Percentiles rank a stretch among this genome's conserved stretches.
Conservation (phyloP, 768 basidiomycete species). For the Rubroboletus pulcherrimus region DNA sequence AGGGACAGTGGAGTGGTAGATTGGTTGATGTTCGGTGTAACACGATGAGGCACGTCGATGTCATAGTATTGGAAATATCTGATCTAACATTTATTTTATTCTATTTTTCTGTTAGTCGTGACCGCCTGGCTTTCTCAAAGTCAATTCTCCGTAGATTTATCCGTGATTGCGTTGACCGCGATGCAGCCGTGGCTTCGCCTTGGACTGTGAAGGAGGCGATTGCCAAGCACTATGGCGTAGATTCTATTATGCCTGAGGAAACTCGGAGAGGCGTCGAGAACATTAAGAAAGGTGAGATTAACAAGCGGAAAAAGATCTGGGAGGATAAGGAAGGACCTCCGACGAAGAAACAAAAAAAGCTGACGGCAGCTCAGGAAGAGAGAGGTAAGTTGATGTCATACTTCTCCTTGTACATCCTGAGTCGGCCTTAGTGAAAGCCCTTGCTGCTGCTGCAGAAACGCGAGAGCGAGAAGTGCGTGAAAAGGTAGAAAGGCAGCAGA, state of each 20-base stretch:
- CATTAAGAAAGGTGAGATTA: constrained; percentile 83
- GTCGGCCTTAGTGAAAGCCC: constrained; percentile 24
- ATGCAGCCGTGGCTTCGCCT: constrained; percentile 87
- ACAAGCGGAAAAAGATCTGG: constrained; percentile 90
- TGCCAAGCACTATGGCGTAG: constrained; percentile 81
- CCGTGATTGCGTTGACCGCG: constrained; percentile 91
- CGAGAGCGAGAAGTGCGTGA: constrained; percentile 68
- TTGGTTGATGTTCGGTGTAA: constrained; percentile 79
- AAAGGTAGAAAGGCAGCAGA: constrained; percentile 61
- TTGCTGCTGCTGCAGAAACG: constrained; percentile 48
- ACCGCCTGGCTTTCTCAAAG: constrained; percentile 93
- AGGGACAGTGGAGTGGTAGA: constrained; percentile 67
- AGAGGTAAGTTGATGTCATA: constrained; percentile 44
- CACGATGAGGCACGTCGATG: constrained; percentile 67
- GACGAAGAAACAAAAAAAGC: constrained; percentile 77
- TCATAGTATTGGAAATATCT: background rate
- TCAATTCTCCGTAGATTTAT: constrained; percentile 96
- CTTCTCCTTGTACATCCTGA: constrained; percentile 7
- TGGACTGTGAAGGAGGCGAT: constrained; percentile 92
- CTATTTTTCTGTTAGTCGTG: constrained; percentile 56
- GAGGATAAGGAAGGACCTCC: constrained; percentile 84
- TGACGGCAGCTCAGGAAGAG: constrained; percentile 70
- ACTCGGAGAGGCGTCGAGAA: constrained; percentile 73
- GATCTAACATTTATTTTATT: background rate
- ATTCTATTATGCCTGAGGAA: constrained; percentile 81